Base-by-base conservation (phyloP, 2,329 filamentous ascomycete species). In the Fusarium sp. region DNA sequence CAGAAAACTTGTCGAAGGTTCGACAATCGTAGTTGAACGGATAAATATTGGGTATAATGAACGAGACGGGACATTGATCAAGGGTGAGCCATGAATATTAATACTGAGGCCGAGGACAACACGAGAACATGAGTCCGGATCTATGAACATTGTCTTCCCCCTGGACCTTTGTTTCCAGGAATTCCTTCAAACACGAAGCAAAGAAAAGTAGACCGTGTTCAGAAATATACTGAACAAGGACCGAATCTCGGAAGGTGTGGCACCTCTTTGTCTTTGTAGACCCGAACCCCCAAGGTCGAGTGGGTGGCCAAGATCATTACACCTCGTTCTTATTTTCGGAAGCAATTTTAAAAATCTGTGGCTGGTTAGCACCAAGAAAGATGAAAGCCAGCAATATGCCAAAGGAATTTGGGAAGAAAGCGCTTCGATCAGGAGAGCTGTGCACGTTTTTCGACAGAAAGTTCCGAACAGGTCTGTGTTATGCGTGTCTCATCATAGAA, bases 401-500 rank as follows among this genome's bases (percentile, higher is more conserved):
- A 62, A 51, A 59, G 49, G 42, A 59, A 31, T 27, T 38, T 38
- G 40, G 36, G 27, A 42, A 58, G 44, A 42, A 61, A 64, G 38
- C 11, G 46, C 67, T 71, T 73, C 63, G 50, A 68, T 74, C 72
- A 74, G 72, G 57, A 71, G 65, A 20, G 67, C 23, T 71, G 72
- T 42, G 58, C 70, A 74, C 72, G 34, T 67, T 72, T 70, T 69
- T 78, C 77, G 69, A 77, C 76, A 77, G 46, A 67, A 56, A 20
- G 50, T 78, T 76, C 74, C 73, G 76, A 77, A 78, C 76, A 78
- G 76, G 77, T 78, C 76, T 76, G 75, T 78, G 75, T 73, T 75
- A 74, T 73, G 75, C 58, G 57, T 71, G 36, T 72, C 65, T 78
- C 74, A 76, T 78, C 74, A 77, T 74, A 27, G 40, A 69, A 70